Evolutionary conservation across 148 eudicot species (phyloP).

Genomic region (Arctostaphylos glauca): DNA sequence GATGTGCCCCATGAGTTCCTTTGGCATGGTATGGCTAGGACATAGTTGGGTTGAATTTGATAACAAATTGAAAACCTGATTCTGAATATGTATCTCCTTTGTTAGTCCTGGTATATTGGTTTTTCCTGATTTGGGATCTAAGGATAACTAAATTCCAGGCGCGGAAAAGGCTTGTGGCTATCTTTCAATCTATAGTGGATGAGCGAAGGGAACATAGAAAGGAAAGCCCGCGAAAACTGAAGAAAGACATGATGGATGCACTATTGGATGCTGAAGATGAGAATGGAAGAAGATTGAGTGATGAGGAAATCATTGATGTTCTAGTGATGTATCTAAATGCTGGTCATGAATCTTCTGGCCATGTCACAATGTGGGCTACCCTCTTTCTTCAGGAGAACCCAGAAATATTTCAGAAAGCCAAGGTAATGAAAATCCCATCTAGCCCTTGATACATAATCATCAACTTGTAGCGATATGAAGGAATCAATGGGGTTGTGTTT

Average conservation of each 20-base stretch:
- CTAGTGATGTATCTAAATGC: conserved; percentile 90
- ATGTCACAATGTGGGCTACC: conserved; percentile 87
- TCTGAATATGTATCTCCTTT: background rate
- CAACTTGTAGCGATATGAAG: background rate
- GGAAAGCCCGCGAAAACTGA: conserved; percentile 25
- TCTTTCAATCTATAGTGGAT: conserved; percentile 54
- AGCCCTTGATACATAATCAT: background rate
- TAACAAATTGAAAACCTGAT: background rate
- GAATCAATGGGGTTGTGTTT: background rate
- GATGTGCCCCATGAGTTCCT: background rate
- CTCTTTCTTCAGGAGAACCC: conserved; percentile 70
- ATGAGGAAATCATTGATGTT: conserved; percentile 80
- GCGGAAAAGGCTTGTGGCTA: conserved; percentile 59
- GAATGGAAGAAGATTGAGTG: conserved; percentile 60
- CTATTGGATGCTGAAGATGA: conserved; percentile 70
- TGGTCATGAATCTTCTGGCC: conserved; percentile 96
- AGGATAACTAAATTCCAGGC: conserved; percentile 40
- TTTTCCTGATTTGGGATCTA: background rate
- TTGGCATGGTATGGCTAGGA: background rate
- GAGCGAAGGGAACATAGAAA: conserved; percentile 44
- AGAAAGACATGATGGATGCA: conserved; percentile 85
- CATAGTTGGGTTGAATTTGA: background rate
- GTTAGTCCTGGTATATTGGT: background rate
- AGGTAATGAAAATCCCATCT: conserved; percentile 39
- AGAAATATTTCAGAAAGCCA: conserved; percentile 57